Base-by-base conservation (phyloP, 2,329 filamentous ascomycete species). In the Pseudonectria foliicola region DNA sequence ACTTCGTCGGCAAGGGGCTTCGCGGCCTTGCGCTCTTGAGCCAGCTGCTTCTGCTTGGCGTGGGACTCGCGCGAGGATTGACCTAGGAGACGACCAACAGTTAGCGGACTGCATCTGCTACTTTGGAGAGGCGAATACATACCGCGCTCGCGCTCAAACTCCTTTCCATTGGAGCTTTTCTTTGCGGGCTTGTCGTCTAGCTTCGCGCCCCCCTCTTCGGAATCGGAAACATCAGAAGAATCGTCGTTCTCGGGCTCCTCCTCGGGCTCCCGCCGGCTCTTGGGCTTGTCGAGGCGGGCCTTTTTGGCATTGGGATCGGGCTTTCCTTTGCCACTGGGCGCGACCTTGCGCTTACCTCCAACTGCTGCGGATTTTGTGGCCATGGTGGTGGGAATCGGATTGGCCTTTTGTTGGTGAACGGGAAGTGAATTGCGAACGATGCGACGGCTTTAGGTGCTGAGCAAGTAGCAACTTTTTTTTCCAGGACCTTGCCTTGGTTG, bases 1-100 rank as follows among this genome's bases (percentile, higher is more conserved):
- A 96, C 80, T 54, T 85, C 78, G 59, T 96, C 89, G 55, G 90
- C 88, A 48, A 96, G 81, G 15, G 92, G 92, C 66, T 95, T 96
- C 28, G 85, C 82, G 25, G 85, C 82, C 70, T 89, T 95, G 49
- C 93, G 85, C 59, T 96, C 90, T 54, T 80, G 82, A 15, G 80
- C 82, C 33, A 95, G 70, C 44, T 82, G 82, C 63, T 90, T 95
- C 65, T 98, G 92, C 62, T 95, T 95, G 32, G 81, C 80, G 60
- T 96, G 92, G 14, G 88, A 80, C 70, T 98, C 92, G 56, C 81
- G 82, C 7, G 85, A 86, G 39, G 72, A 85, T 60, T 77, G 67
- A 33, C 62, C 80, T 78, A 40, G 11, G 16, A 14, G 27, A 12
- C 10, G 12, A 15, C n/a, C n/a, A 42, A 42, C 40, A 42, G 38